These are phyloP conservation scores for Nicotiana paniculata DNA, from an alignment of 257 asterid genomes.

Conservation along the genomic window DNA sequence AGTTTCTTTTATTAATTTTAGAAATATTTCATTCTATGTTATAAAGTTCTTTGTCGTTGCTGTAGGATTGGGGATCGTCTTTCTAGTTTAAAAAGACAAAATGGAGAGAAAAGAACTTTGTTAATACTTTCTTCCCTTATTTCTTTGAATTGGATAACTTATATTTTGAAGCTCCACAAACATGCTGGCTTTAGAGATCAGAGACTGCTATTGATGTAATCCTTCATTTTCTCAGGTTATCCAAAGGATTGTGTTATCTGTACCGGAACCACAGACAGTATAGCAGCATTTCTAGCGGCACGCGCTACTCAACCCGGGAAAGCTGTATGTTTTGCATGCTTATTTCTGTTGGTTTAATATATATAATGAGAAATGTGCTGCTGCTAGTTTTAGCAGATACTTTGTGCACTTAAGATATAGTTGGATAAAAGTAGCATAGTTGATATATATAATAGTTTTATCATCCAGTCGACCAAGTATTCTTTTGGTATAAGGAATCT, in stretches of 20 bases:
- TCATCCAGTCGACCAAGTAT: background rate
- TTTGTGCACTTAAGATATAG: background rate
- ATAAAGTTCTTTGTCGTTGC: background rate
- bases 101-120: background rate
- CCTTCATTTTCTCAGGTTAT: constrained; percentile 43
- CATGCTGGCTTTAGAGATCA: background rate
- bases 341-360: background rate
- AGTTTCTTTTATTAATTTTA: background rate
- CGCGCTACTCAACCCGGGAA: constrained; percentile 80
- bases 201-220: background rate
- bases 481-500: background rate
- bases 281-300: constrained; percentile 94
- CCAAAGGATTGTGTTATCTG: constrained; percentile 68
- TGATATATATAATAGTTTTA: background rate
- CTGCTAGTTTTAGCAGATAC: background rate
- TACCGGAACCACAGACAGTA: constrained; percentile 95
- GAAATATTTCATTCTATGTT: background rate
- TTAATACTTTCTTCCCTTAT: background rate
- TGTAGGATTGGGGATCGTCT: background rate
- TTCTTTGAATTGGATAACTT: background rate
- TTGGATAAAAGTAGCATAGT: background rate
- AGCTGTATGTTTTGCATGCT: constrained; percentile 49
- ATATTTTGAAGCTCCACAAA: background rate
- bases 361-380: background rate
- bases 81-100: background rate